Base-by-base conservation (phyloP, 305 asterid species). In the Fraxinus angustifolia region DNA sequence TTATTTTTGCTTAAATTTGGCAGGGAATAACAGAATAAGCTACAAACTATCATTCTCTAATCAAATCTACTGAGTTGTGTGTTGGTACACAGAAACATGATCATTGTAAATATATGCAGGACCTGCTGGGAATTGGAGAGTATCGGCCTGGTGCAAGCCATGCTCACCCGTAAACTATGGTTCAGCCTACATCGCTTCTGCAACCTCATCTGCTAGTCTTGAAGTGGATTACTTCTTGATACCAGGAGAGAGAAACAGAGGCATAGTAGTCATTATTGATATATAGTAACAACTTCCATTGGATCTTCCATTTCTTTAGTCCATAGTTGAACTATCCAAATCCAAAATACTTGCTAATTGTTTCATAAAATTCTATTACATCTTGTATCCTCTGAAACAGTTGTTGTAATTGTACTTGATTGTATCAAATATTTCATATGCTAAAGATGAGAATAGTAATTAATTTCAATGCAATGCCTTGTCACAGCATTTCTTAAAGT, bases 41-140 rank as follows among this genome's bases (percentile, higher is more conserved):
- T 73, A 48, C 80, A 76, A 19, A 14, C 30, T 73, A 80, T 53
- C 65, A 53, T 78, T 58, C 31, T 70, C 23, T 31, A 7, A 42
- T 38, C 73, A 60, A 36, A 79, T 80, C 77, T 68, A 78, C 77
- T 65, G 35, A 65, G 17, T 65, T 28, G 1, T 67, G 35, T 5
- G 23, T 31, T 31, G 19, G 42, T 31, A 70, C 75, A 6, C 40
- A 1, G 72, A n/a, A 31, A 74, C 40, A 79, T 65, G 36, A 50
- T 81, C 60, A 74, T 50, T 42, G 17, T 48, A 77, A 73, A 67
- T 77, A 70, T 65, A 86, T 91, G 88, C 94, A 95, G 98, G 99
- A 95, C 89, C 90, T 95, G 86, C 97, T 95, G 40, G 99, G 99
- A 58, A 94, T 95, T 48, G 99, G 99, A 82, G 97, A 95, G 87